Percentiles rank a stretch among this genome's conserved stretches.
These are phyloP conservation scores for Scorias spongiosa DNA, from an alignment of 2,329 filamentous ascomycete genomes.

Conservation along the genomic window DNA sequence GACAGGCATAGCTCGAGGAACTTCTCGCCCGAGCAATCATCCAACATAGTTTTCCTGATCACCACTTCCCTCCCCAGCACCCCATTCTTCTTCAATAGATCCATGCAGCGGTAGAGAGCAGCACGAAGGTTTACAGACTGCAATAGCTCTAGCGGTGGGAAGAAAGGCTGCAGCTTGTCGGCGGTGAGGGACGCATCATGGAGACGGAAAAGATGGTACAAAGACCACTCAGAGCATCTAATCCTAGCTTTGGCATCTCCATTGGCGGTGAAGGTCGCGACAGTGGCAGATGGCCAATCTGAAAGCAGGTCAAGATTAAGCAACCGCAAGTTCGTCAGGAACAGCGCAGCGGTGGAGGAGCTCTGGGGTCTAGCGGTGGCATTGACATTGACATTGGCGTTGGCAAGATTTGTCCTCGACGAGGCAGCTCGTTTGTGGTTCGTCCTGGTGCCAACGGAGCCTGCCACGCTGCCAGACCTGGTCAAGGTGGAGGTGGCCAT, in stretches of 20 bases:
- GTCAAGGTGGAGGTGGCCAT: not conserved
- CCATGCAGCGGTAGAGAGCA: slow-evolving; percentile 65
- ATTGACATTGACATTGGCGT: not conserved
- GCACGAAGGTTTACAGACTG: slow-evolving; percentile 84
- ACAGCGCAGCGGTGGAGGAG: slow-evolving; percentile 45
- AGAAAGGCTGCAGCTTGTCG: slow-evolving; percentile 77
- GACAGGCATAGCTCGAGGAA: slow-evolving; percentile 72
- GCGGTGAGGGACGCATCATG: slow-evolving; percentile 67
- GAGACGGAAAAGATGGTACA: slow-evolving; percentile 73
- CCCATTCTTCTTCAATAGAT: slow-evolving; percentile 77
- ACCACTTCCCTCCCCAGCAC: slow-evolving; percentile 64
- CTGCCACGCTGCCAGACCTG: not conserved
- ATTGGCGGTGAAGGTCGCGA: slow-evolving; percentile 52
- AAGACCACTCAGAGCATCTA: slow-evolving; percentile 70
- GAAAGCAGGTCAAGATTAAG: slow-evolving; percentile 60
- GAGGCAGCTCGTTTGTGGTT: not conserved
- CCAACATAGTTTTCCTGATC: slow-evolving; percentile 85
- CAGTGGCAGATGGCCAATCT: slow-evolving; percentile 68
- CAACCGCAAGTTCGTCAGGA: slow-evolving; percentile 70
- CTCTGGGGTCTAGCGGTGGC: slow-evolving; percentile 6
- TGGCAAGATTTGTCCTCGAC: not conserved
- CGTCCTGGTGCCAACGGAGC: not conserved
- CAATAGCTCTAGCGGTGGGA: slow-evolving; percentile 75
- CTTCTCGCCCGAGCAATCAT: slow-evolving; percentile 86
- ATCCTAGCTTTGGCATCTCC: slow-evolving; percentile 59